Evolutionary conservation across 2,329 filamentous ascomycete genomes (phyloP).

Genomic region (Pseudogymnoascus sp.): DNA sequence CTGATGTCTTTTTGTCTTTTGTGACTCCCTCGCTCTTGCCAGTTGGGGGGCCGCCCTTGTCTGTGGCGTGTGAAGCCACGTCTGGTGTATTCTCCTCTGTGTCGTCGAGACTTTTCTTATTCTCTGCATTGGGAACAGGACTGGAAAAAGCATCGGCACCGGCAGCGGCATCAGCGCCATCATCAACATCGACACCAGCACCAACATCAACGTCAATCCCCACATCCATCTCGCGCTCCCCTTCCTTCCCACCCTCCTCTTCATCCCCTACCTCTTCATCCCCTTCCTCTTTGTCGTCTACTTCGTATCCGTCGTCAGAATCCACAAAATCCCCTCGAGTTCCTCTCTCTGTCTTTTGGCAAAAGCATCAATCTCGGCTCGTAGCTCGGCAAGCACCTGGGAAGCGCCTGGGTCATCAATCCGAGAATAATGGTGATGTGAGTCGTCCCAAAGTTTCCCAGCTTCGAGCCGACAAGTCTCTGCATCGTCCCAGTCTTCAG

Average conservation of each 20-base stretch:
- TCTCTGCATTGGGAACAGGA: neutral
- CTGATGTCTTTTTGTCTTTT: neutral
- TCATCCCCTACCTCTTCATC: neutral
- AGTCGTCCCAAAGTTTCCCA: neutral
- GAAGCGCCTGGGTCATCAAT: neutral
- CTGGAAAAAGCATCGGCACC: neutral
- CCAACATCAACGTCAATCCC: constrained; percentile 25
- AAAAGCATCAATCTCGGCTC: neutral
- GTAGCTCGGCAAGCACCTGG: neutral
- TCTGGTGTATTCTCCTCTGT: neutral
- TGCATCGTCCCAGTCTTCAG: neutral
- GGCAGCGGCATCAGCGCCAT: constrained; percentile 13
- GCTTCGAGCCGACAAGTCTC: neutral
- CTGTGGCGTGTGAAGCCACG: neutral
- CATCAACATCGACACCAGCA: constrained; percentile 23
- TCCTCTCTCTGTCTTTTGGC: neutral
- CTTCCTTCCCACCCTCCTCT: neutral
- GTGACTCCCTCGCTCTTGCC: neutral
- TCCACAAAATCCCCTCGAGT: neutral
- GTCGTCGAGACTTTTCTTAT: neutral
- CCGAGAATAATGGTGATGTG: neutral
- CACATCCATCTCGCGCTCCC: neutral
- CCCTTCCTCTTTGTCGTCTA: neutral
- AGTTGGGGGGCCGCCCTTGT: neutral
- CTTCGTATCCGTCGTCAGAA: neutral